Conservation (phyloP, 2,329 filamentous ascomycete genomes). For the Exophiala bonariae region DNA sequence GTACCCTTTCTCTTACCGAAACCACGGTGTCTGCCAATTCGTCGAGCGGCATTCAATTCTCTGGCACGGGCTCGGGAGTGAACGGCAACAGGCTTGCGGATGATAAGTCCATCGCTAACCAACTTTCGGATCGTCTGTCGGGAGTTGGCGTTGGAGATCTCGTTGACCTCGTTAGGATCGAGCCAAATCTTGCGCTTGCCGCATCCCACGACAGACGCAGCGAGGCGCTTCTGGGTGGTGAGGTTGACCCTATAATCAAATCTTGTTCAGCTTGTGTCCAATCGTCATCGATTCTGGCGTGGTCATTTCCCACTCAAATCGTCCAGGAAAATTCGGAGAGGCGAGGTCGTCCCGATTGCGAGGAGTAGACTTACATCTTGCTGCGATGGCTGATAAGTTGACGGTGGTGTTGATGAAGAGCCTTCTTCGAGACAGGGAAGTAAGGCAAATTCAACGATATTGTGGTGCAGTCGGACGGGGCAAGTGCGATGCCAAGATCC, state of each 20-base stretch:
- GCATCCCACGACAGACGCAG: constrained; percentile 96
- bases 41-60: constrained; percentile 89
- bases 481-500: too few relatives aligned
- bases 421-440: too few relatives aligned
- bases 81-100: constrained; percentile 99
- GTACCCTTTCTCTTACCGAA: constrained; percentile 99
- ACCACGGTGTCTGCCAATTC: constrained; percentile 95
- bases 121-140: constrained; percentile 99
- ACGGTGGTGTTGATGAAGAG: constrained; percentile 1
- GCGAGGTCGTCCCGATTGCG: background rate
- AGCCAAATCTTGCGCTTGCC: constrained; percentile 99
- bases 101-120: constrained; percentile 99
- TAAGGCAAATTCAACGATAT: too few relatives aligned
- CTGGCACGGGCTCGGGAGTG: constrained; percentile 97
- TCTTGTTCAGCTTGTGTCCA: constrained; percentile 6
- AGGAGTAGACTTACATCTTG: constrained; percentile 24
- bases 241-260: constrained; percentile 83
- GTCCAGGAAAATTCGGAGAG: background rate
- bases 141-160: constrained; percentile 99
- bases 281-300: constrained; percentile 3
- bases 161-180: constrained; percentile 97
- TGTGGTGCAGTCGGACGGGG: too few relatives aligned
- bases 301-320: background rate
- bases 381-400: constrained; percentile 16
- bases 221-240: constrained; percentile 99